A percentile compares a stretch with the other conserved stretches of the same genome.
phyloP scores from a whole-genome alignment of 169 alveolate genomes.

The Cryptosporidium felis region DNA sequence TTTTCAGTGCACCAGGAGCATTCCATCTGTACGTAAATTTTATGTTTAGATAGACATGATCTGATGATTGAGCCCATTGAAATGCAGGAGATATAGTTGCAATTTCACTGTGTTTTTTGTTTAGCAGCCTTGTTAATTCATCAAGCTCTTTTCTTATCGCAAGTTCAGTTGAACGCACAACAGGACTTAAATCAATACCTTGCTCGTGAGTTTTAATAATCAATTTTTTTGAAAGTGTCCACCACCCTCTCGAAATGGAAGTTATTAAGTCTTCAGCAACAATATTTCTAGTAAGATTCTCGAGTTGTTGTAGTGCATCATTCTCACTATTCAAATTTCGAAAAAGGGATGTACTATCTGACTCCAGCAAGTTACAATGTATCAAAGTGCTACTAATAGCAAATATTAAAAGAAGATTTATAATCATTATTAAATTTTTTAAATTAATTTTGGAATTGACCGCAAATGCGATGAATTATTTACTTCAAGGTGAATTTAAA shows the following conservation, averaged over 20 bases:
- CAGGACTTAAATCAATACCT: conserved; percentile 45
- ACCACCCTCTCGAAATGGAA: conserved; percentile 71
- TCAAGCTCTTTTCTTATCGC: conserved; percentile 67
- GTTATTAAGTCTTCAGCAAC: conserved; percentile 18
- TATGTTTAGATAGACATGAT: conserved; percentile 84
- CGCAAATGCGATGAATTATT: no score
- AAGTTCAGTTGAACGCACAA: conserved; percentile 44
- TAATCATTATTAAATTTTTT: neutral
- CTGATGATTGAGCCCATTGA: conserved; percentile 96
- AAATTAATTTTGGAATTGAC: no score
- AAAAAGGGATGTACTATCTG: conserved; percentile 16
- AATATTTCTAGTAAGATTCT: neutral
- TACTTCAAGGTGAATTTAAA: no score
- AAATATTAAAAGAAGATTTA: neutral
- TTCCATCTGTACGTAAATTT: conserved; percentile 94
- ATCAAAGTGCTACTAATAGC: neutral
- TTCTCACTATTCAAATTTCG: neutral
- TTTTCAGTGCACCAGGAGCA: conserved; percentile 92
- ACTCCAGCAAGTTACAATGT: neutral
- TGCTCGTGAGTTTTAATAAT: conserved; percentile 57
- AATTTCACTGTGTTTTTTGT: conserved; percentile 56
- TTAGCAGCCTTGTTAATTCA: conserved; percentile 67
- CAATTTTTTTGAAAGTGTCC: conserved; percentile 33
- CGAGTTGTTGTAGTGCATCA: conserved; percentile 17
- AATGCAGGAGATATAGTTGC: conserved; percentile 89